Conservation (phyloP, 2,329 filamentous ascomycete species). For the Grosmannia huntii region DNA sequence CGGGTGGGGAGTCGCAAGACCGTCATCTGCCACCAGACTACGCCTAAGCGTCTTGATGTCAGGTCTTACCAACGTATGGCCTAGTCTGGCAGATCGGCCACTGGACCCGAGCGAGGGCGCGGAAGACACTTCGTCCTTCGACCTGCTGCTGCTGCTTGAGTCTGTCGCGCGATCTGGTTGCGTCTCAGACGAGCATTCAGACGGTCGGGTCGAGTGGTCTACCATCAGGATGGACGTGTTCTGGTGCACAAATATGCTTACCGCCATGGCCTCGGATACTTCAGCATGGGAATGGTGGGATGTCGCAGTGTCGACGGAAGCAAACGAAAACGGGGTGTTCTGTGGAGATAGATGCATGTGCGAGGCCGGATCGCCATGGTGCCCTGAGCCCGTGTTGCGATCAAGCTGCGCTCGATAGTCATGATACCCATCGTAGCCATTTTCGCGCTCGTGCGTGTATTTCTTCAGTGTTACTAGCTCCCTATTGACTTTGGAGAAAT, state of each 20-base stretch:
- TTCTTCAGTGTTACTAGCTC: not conserved
- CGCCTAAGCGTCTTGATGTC: constrained; percentile 12
- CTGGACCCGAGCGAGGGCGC: not conserved
- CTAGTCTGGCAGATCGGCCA: not conserved
- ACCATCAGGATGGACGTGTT: constrained; percentile 52
- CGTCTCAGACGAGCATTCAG: constrained; percentile 27
- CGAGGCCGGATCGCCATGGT: constrained; percentile 40
- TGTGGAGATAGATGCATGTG: constrained; percentile 40
- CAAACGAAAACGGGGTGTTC: constrained; percentile 49
- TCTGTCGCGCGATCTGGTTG: constrained; percentile 6
- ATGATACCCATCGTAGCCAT: constrained; percentile 19
- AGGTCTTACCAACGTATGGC: not conserved
- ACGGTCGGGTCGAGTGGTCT: constrained; percentile 38
- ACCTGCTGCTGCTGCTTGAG: constrained; percentile 1
- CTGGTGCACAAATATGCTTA: constrained; percentile 51
- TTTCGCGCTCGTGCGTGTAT: constrained; percentile 14
- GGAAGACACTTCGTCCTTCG: not conserved
- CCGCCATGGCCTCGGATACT: constrained; percentile 48
- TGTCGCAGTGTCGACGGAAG: constrained; percentile 49
- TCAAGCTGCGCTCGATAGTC: constrained; percentile 8
- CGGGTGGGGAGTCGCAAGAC: constrained; percentile 38
- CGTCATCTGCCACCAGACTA: constrained; percentile 20
- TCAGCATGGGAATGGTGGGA: constrained; percentile 35
- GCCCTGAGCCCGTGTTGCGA: constrained; percentile 29
- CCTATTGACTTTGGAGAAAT: not conserved